These are phyloP conservation scores for Candida mattraensis DNA, from an alignment of 805 yeast species.

Conservation along the genomic window DNA sequence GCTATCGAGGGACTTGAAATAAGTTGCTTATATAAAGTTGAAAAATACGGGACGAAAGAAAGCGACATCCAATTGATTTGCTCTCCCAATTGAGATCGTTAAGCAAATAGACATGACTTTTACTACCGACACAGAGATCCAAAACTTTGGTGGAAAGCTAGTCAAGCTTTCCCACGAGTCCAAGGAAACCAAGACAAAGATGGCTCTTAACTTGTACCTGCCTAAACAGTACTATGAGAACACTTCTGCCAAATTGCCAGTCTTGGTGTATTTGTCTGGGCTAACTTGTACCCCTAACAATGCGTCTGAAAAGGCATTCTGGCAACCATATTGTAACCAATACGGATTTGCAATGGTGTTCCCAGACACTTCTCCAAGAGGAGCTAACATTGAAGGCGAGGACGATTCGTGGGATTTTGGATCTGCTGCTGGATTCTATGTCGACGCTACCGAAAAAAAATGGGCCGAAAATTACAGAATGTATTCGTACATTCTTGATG, in stretches of 20 bases:
- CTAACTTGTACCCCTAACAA: conserved; percentile 92
- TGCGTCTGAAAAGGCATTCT: conserved; percentile 89
- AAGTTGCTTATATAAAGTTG: too few species aligned
- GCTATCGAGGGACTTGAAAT: too few species aligned
- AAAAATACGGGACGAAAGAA: too few species aligned
- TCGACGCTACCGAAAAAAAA: conserved; percentile 76
- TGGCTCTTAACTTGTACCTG: conserved; percentile 82
- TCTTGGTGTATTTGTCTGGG: conserved; percentile 79
- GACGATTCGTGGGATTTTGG: conserved; percentile 80
- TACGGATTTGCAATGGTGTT: conserved; percentile 85
- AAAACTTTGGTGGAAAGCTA: conserved; percentile 72
- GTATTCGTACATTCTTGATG: conserved; percentile 80
- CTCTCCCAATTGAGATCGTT: too few species aligned
- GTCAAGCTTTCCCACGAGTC: conserved; percentile 78
- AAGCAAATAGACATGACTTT: conserved; percentile 52
- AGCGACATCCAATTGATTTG: background rate
- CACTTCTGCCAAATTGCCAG: conserved; percentile 56
- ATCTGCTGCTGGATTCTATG: conserved; percentile 91
- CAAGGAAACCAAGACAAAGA: conserved; percentile 56
- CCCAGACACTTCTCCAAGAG: conserved; percentile 98
- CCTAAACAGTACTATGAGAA: conserved; percentile 52
- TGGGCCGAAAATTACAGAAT: conserved; percentile 76
- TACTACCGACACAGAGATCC: conserved; percentile 51
- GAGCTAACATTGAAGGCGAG: conserved; percentile 73
- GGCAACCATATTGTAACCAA: conserved; percentile 76